Conservation (phyloP, 768 basidiomycete species). For the Amanita polypyramis region DNA sequence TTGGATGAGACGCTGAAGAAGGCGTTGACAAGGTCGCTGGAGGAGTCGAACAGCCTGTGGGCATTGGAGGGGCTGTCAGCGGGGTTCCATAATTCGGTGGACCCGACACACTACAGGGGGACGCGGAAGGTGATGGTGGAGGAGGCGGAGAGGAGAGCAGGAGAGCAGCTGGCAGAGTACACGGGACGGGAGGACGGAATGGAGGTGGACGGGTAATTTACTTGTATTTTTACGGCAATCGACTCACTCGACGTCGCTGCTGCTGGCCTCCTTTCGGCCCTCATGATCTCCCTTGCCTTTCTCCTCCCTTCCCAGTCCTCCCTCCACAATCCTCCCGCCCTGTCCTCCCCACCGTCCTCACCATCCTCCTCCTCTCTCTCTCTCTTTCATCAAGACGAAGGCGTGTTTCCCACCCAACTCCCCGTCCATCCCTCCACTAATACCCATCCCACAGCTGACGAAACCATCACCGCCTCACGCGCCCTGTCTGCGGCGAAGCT, state of each 20-base stretch:
- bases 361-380: conserved; percentile 48
- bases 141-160: conserved; percentile 46
- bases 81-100: conserved; percentile 60
- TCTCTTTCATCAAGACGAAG: conserved; percentile 52
- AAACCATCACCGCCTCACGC: conserved; percentile 54
- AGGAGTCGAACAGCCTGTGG: conserved; percentile 46
- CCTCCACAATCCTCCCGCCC: not conserved
- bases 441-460: conserved; percentile 42
- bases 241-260: conserved; percentile 4
- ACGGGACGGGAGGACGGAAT: conserved; percentile 20
- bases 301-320: conserved; percentile 12
- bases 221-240: not conserved
- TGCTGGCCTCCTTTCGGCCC: conserved; percentile 9
- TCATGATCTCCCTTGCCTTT: conserved; percentile 11
- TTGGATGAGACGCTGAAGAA: conserved; percentile 30
- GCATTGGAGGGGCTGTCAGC: conserved; percentile 62
- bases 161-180: conserved; percentile 29
- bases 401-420: conserved; percentile 29
- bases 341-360: not conserved
- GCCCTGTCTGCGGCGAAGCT: conserved; percentile 28
- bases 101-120: conserved; percentile 49
- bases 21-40: conserved; percentile 24
- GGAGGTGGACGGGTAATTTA: conserved; percentile 11
- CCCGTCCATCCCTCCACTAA: conserved; percentile 8
- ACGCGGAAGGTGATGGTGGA: conserved; percentile 46